Conservation (phyloP, 1,284 basidiomycete genomes). For the Mixia osmundae region DNA sequence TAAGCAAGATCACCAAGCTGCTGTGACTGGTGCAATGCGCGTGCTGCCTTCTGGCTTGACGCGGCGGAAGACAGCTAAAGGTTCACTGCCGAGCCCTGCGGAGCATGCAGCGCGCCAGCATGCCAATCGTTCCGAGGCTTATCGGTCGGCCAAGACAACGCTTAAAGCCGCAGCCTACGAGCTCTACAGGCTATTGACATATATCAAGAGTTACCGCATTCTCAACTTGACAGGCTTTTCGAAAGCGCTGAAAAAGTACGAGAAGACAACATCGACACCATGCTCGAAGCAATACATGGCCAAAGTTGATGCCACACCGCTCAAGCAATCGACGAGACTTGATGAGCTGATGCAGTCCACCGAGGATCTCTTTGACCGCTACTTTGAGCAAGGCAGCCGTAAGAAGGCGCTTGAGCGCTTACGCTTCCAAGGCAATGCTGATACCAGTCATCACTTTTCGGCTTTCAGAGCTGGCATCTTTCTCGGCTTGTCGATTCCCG, state of each 20-base stretch:
- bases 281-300: slow-evolving; percentile 45
- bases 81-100: background rate
- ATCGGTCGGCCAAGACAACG: background rate
- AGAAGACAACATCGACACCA: slow-evolving; percentile 37
- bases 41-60: no score
- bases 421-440: slow-evolving; percentile 31
- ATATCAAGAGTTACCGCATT: slow-evolving; percentile 28
- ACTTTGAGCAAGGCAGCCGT: slow-evolving; percentile 43
- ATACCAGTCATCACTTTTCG: slow-evolving; percentile 41
- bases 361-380: slow-evolving; percentile 15
- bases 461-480: slow-evolving; percentile 37
- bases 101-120: background rate
- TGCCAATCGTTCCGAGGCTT: background rate
- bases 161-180: slow-evolving; percentile 12
- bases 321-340: slow-evolving; percentile 19
- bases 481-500: slow-evolving; percentile 53
- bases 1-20: slow-evolving; percentile 29
- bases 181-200: slow-evolving; percentile 10
- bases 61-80: background rate
- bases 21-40: background rate
- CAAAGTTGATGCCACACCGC: slow-evolving; percentile 31
- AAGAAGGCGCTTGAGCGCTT: slow-evolving; percentile 52
- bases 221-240: slow-evolving; percentile 74
- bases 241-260: slow-evolving; percentile 72
- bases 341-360: slow-evolving; percentile 4